Percentiles rank a stretch among this genome's conserved stretches.
Conservation (phyloP, 257 asterid genomes). For the Solanum pinnatisectum region DNA sequence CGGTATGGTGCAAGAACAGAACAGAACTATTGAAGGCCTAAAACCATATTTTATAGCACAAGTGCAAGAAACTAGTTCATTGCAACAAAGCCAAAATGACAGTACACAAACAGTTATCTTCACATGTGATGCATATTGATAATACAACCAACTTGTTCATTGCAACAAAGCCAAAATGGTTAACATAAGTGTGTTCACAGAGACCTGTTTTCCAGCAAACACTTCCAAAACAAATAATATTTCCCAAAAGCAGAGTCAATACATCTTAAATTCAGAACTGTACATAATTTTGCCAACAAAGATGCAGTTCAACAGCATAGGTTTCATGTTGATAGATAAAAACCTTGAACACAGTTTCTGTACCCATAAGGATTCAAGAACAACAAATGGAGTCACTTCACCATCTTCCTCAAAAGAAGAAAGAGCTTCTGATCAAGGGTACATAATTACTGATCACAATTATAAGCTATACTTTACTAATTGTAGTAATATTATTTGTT, state of each 20-base stretch:
- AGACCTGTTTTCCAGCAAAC: neutral
- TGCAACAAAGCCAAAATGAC: neutral
- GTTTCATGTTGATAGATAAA: neutral
- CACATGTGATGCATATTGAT: neutral
- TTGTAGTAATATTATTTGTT: neutral
- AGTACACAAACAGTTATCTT: neutral
- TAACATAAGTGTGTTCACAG: neutral
- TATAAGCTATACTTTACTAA: neutral
- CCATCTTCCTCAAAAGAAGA: constrained; percentile 71
- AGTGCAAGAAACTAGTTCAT: neutral
- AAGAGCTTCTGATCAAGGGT: constrained; percentile 57
- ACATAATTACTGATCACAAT: neutral
- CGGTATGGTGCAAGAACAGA: neutral
- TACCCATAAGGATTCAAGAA: neutral
- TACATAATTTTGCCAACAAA: neutral
- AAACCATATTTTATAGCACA: neutral
- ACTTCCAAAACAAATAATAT: neutral
- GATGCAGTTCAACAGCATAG: neutral
- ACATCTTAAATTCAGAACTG: neutral
- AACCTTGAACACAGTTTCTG: neutral
- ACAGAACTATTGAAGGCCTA: neutral
- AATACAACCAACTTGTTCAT: neutral
- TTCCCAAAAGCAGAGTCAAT: neutral
- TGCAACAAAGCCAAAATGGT: neutral
- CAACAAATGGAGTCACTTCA: constrained; percentile 3